Conservation (phyloP, 1,284 basidiomycete genomes). For the Pseudozyma sp. region DNA sequence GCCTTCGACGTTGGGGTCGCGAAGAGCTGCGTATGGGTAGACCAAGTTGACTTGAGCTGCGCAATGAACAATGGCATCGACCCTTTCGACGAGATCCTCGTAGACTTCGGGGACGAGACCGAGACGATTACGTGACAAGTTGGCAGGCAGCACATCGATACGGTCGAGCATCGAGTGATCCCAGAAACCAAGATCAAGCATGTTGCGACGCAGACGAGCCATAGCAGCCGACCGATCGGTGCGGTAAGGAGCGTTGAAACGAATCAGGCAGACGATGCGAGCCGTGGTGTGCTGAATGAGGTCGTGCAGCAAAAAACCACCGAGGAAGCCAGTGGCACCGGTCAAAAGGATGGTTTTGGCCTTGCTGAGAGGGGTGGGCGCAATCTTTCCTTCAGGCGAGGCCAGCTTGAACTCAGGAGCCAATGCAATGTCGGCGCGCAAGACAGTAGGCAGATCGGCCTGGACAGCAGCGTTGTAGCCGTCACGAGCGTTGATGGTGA, state of each 20-base stretch:
- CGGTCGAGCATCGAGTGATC: slow-evolving; percentile 63
- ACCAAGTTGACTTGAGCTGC: slow-evolving; percentile 69
- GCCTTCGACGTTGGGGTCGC: slow-evolving; percentile 67
- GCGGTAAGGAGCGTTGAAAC: slow-evolving; percentile 63
- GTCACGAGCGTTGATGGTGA: slow-evolving; percentile 59
- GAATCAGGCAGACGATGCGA: slow-evolving; percentile 67
- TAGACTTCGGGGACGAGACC: slow-evolving; percentile 59
- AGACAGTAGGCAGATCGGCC: slow-evolving; percentile 66
- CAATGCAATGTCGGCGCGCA: slow-evolving; percentile 59
- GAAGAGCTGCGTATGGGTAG: slow-evolving; percentile 68
- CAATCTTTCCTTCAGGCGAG: slow-evolving; percentile 10
- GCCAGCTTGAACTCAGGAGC: slow-evolving; percentile 60
- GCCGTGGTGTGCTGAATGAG: slow-evolving; percentile 64
- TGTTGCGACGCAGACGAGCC: slow-evolving; percentile 65
- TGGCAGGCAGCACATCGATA: slow-evolving; percentile 66
- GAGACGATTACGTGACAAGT: slow-evolving; percentile 61
- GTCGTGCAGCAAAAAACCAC: slow-evolving; percentile 65
- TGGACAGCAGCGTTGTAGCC: slow-evolving; percentile 65
- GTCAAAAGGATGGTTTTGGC: slow-evolving; percentile 66
- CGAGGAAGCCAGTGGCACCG: slow-evolving; percentile 69
- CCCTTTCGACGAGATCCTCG: slow-evolving; percentile 54
- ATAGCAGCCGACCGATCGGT: slow-evolving; percentile 64
- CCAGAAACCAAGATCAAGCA: slow-evolving; percentile 68
- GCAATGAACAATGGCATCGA: slow-evolving; percentile 66
- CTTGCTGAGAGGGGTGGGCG: slow-evolving; percentile 43